Evolutionary conservation across 352 stramenopile genomes (phyloP).

Genomic region (Phytophthora cactorum): DNA sequence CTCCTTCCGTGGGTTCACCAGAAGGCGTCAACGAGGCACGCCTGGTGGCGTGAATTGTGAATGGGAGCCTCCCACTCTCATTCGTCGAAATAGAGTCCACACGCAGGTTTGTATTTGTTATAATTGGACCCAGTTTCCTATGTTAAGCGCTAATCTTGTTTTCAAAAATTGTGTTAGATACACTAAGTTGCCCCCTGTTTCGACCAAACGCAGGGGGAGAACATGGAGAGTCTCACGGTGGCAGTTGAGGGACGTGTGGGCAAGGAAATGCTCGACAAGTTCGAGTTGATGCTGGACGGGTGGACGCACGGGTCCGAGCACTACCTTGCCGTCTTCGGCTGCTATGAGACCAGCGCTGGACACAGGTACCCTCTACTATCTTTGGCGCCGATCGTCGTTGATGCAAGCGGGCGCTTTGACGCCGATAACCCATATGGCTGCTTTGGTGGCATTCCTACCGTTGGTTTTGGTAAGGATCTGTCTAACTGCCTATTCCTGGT

Average conservation of each 20-base stretch:
- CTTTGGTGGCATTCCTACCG: not conserved
- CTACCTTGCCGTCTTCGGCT: not conserved
- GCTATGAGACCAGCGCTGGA: not conserved
- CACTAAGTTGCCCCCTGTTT: not conserved
- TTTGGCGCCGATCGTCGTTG: not conserved
- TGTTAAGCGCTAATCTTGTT: not conserved
- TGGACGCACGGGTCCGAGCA: not conserved
- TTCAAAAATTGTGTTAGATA: not conserved
- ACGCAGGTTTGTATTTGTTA: not conserved
- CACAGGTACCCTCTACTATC: not conserved
- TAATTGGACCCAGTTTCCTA: not conserved
- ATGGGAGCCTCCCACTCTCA: not conserved
- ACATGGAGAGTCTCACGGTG: not conserved
- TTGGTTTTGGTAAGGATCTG: constrained; percentile 9
- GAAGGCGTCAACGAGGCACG: not conserved
- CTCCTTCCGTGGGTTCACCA: not conserved
- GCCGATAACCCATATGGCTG: not conserved
- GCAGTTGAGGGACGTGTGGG: not conserved
- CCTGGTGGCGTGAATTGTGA: not conserved
- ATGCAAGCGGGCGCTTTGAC: not conserved
- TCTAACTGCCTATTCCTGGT: not conserved
- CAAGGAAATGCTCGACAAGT: not conserved
- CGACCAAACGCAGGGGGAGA: not conserved
- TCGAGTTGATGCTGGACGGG: not conserved
- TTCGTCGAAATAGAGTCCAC: not conserved